A percentile compares a stretch with the other conserved stretches of the same genome.
phyloP scores from a whole-genome alignment of 768 basidiomycete genomes.

The Panaeolus cyanescens region DNA sequence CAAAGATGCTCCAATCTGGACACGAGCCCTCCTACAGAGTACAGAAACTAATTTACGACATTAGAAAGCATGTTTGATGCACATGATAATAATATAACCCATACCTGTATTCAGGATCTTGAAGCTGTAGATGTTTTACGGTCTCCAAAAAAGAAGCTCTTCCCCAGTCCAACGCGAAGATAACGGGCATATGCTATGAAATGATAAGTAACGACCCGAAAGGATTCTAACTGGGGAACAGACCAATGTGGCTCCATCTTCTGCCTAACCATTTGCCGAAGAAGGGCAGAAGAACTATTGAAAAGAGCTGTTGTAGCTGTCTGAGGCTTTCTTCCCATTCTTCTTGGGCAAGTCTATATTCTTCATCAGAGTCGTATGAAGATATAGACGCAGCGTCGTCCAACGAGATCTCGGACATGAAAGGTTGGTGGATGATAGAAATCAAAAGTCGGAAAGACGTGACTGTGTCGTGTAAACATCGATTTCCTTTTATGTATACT shows the following conservation, averaged over 20 bases:
- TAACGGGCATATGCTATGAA: constrained; percentile 71
- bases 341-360: constrained; percentile 75
- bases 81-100: constrained; percentile 1
- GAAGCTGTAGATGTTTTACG: constrained; percentile 59
- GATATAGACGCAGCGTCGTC: constrained; percentile 60
- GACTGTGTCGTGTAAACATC: not conserved
- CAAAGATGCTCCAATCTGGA: constrained; percentile 55
- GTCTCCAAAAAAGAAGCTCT: constrained; percentile 60
- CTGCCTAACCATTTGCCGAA: constrained; percentile 89
- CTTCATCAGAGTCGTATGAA: constrained; percentile 68
- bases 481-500: not conserved
- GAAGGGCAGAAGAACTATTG: constrained; percentile 81
- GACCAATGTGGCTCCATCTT: constrained; percentile 85
- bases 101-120: constrained; percentile 31
- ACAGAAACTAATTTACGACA: constrained; percentile 47
- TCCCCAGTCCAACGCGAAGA: constrained; percentile 59
- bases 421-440: constrained; percentile 16
- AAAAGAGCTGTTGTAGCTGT: constrained; percentile 80
- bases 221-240: constrained; percentile 28
- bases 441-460: not conserved
- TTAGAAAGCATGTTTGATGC: constrained; percentile 21
- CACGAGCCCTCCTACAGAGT: constrained; percentile 48
- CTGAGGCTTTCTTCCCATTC: constrained; percentile 93
- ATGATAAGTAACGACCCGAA: constrained; percentile 8
- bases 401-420: constrained; percentile 67